Evolutionary conservation across 2,329 filamentous ascomycete genomes (phyloP), one percentile per base, ranked within the genome.

Genomic region (Venturia aucupariae): DNA sequence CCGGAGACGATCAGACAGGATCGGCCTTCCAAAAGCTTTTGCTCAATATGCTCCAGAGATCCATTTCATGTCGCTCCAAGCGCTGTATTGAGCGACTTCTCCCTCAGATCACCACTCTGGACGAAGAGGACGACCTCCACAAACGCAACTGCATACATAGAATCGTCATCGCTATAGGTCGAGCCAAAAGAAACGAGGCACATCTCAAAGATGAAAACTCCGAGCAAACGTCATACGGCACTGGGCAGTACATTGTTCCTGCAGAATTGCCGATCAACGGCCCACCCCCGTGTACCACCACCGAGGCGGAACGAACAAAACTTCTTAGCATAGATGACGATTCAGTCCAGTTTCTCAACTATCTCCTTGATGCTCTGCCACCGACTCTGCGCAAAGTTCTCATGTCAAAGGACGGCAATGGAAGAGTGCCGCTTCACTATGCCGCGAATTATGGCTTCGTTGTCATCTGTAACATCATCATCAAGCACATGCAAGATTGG

Each of bases 381-480:
- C 80, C 83, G 0, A 78, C 83, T 11, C 93, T 97, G 69, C 84
- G 87, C 13, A 68, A 74, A 15, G 88, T 88, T 0, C 78, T 97
- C 13, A 79, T 83, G 61, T 83, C 84, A 15, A 86, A 83, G 66
- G 93, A 97, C 75, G 82, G 86, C 0, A 89, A 93, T 66, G 92
- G 91, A 2, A 88, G 93, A 4, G 82, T 93, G 17, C 92, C 93
- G 1, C 81, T 97, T 13, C 93, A 97, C 74, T 97, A 97, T 72
- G 92, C 92, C 2, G 93, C 94, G 0, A 92, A 97, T 73, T 96
- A 95, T 72, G 94, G 94, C 2, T 92, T 97, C 70, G 90, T 94
- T 3, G 85, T 91, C n/a, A 87, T 97, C 11, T 96, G 91, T 72
- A 84, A 96, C 72, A 82, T 92, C 30, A 84, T 97, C 68, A 92